A percentile compares a stretch with the other conserved stretches of the same genome.
phyloP scores from a whole-genome alignment of 805 yeast species.

The Maudiozyma bulderi region DNA sequence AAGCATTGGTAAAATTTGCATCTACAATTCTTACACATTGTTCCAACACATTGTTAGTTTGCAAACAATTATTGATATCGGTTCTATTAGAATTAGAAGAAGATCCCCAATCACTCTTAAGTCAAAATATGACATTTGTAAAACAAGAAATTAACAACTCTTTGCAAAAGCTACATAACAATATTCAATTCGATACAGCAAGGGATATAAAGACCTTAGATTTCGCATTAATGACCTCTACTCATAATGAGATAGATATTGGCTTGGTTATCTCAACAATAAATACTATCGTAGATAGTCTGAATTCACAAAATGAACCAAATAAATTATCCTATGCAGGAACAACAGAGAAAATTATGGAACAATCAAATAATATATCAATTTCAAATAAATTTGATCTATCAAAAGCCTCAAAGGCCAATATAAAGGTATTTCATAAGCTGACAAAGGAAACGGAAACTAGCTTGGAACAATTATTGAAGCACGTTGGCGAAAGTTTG shows the following conservation, averaged over 20 bases:
- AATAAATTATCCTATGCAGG: background rate
- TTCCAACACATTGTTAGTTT: constrained; percentile 12
- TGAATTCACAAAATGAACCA: background rate
- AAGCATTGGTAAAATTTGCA: constrained; percentile 9
- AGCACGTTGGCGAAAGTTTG: constrained; percentile 12
- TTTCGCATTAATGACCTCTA: constrained; percentile 6
- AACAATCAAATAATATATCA: constrained; percentile 15
- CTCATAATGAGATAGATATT: background rate
- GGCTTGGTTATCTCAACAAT: background rate
- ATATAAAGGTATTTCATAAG: background rate
- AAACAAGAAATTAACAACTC: constrained; percentile 5
- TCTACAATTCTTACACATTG: constrained; percentile 10
- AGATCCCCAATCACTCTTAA: constrained; percentile 8
- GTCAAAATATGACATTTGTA: constrained; percentile 1
- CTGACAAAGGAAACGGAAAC: constrained; percentile 17
- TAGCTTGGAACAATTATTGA: constrained; percentile 11
- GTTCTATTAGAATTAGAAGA: constrained; percentile 8
- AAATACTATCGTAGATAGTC: background rate
- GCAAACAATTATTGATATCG: constrained; percentile 12
- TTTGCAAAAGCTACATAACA: constrained; percentile 3
- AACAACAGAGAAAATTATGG: constrained; percentile 7
- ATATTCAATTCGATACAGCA: constrained; percentile 9
- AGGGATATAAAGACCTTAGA: constrained; percentile 7
- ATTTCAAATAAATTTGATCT: constrained; percentile 5
- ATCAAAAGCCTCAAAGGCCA: background rate